These are phyloP conservation scores for Penicillium malachiteum DNA, from an alignment of 495 filamentous ascomycete genomes.

Conservation along the genomic window DNA sequence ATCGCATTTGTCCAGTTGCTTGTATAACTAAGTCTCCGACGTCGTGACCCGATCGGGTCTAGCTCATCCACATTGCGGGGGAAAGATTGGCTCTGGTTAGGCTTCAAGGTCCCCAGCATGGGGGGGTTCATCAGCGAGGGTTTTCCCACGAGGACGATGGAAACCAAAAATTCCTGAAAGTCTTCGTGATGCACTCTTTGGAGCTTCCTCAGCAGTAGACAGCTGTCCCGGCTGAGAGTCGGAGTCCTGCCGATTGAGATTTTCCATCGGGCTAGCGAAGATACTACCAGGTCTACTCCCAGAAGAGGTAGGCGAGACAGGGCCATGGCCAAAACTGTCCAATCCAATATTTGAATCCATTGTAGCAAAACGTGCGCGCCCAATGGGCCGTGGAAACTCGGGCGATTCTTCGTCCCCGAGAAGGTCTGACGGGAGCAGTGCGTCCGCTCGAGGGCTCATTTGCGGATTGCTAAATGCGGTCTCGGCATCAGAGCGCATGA, in stretches of 20 bases:
- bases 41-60: constrained; percentile 65
- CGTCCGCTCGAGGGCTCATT: constrained; percentile 78
- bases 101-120: constrained; percentile 69
- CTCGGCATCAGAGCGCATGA: constrained; percentile 43
- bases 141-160: constrained; percentile 70
- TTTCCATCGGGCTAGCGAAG: constrained; percentile 66
- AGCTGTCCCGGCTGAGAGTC: constrained; percentile 34
- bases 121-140: constrained; percentile 66
- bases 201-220: constrained; percentile 40
- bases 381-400: constrained; percentile 45
- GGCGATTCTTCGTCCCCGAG: constrained; percentile 73
- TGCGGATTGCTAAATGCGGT: constrained; percentile 60
- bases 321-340: constrained; percentile 49
- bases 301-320: constrained; percentile 72
- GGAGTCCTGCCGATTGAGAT: constrained; percentile 53
- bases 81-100: constrained; percentile 79
- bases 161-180: constrained; percentile 65
- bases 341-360: constrained; percentile 33
- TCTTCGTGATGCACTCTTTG: constrained; percentile 51
- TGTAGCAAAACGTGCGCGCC: constrained; percentile 38
- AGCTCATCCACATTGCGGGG: constrained; percentile 67
- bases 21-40: constrained; percentile 61
- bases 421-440: constrained; percentile 76
- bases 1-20: constrained; percentile 62
- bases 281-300: constrained; percentile 59